Percentiles rank a stretch among this genome's conserved stretches.
Evolutionary conservation across 1,139 yeast species (phyloP).

Genomic region (Saccharomycopsis hybrid): DNA sequence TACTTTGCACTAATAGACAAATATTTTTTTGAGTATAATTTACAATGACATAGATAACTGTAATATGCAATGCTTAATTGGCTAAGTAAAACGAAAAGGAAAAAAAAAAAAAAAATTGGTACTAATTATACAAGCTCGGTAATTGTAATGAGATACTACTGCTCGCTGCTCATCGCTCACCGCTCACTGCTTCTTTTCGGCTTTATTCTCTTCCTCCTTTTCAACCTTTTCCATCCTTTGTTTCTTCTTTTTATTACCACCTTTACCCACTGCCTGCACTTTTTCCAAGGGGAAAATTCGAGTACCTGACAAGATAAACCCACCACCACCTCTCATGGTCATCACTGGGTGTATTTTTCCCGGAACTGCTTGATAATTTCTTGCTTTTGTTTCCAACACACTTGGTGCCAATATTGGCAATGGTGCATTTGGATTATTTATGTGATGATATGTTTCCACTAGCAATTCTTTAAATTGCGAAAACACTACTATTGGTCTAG

Average conservation of each 20-base stretch:
- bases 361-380: slow-evolving; percentile 86
- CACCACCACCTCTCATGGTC: slow-evolving; percentile 94
- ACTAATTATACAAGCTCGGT: too few relatives aligned
- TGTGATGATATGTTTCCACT: slow-evolving; percentile 62
- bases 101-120: too few relatives aligned
- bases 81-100: too few relatives aligned
- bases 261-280: slow-evolving; percentile 34
- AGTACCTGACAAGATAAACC: slow-evolving; percentile 74
- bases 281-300: slow-evolving; percentile 67
- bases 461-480: slow-evolving; percentile 75
- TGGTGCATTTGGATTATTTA: slow-evolving; percentile 30
- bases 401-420: slow-evolving; percentile 76
- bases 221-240: background rate
- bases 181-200: too few relatives aligned
- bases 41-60: too few relatives aligned
- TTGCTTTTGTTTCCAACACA: slow-evolving; percentile 72
- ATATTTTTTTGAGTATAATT: too few relatives aligned
- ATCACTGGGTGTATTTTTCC: slow-evolving; percentile 93
- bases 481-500: slow-evolving; percentile 79
- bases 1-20: too few relatives aligned
- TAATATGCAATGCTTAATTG: too few relatives aligned
- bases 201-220: background rate
- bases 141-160: too few relatives aligned
- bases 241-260: slow-evolving; percentile 23
- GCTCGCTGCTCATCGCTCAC: too few relatives aligned